phyloP scores from a whole-genome alignment of 2,329 filamentous ascomycete species.

The Sporothrix euskadiensis region DNA sequence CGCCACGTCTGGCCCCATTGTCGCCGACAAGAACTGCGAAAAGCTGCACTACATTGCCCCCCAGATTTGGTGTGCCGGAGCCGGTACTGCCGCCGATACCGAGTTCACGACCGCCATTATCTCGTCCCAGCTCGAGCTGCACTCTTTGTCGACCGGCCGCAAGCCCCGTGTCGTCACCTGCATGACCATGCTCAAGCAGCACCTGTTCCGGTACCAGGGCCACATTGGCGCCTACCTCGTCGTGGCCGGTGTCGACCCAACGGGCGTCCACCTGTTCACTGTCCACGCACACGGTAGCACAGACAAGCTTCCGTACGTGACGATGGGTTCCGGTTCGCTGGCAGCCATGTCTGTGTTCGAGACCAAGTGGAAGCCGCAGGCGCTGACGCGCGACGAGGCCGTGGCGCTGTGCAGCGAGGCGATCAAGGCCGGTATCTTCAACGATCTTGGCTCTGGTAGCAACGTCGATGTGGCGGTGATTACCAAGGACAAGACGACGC shows the following conservation, averaged over 20 bases:
- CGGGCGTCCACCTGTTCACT: conserved; percentile 92
- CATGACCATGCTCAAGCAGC: conserved; percentile 99
- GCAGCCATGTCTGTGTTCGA: conserved; percentile 99
- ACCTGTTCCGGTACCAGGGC: conserved; percentile 97
- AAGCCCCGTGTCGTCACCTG: conserved; percentile 96
- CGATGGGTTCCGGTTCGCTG: conserved; percentile 94
- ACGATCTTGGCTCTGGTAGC: conserved; percentile 93
- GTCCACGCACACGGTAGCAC: conserved; percentile 98
- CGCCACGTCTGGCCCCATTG: conserved; percentile 95
- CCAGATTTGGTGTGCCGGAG: conserved; percentile 98
- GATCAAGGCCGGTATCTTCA: conserved; percentile 96
- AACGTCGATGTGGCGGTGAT: conserved; percentile 98
- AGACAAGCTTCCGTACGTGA: conserved; percentile 98
- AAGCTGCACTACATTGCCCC: conserved; percentile 99
- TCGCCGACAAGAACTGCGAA: conserved; percentile 99
- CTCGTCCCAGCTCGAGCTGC: conserved; percentile 96
- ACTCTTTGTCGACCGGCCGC: conserved; percentile 92
- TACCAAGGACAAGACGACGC: conserved; percentile 88
- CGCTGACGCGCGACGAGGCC: conserved; percentile 76
- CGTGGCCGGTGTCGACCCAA: conserved; percentile 94
- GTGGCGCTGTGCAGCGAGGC: conserved; percentile 80
- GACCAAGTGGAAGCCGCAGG: conserved; percentile 79
- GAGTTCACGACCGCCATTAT: conserved; percentile 99
- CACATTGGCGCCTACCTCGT: conserved; percentile 98
- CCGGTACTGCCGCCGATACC: conserved; percentile 95